These are phyloP conservation scores for Aeschynomene evenia DNA, from an alignment of 306 rosid species.

Conservation along the genomic window DNA sequence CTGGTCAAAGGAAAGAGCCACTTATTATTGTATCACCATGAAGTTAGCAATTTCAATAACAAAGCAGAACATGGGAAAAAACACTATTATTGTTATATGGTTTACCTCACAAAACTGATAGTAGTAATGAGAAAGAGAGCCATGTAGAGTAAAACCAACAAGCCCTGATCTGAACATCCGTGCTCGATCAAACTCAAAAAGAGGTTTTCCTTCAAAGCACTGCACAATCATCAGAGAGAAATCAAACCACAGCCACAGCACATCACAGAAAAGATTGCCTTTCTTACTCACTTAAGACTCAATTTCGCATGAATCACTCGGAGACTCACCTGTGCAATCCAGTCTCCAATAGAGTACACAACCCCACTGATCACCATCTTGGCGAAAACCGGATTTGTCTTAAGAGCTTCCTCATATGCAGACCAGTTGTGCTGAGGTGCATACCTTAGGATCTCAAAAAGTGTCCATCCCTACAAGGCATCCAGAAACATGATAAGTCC, in stretches of 20 bases:
- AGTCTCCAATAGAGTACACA: constrained; percentile 90
- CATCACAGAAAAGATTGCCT: neutral
- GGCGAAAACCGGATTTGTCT: constrained; percentile 89
- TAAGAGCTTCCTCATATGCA: constrained; percentile 96
- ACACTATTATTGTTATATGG: neutral
- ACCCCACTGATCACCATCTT: constrained; percentile 98
- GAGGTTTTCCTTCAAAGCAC: constrained; percentile 97
- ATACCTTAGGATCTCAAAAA: constrained; percentile 84
- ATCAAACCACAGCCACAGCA: neutral
- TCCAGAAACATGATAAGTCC: constrained; percentile 21
- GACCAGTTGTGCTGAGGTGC: constrained; percentile 95
- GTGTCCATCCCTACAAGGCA: constrained; percentile 77
- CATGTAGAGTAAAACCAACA: constrained; percentile 95
- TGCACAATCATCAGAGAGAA: constrained; percentile 37
- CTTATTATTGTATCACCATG: constrained; percentile 10
- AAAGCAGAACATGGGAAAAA: constrained; percentile 2
- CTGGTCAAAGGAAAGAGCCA: constrained; percentile 42
- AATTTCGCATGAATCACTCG: neutral
- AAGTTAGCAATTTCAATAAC: constrained; percentile 21
- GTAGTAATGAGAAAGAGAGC: constrained; percentile 94
- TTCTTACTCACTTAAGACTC: constrained; percentile 11
- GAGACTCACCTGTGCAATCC: constrained; percentile 89
- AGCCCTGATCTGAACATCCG: constrained; percentile 93
- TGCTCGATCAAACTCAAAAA: constrained; percentile 85
- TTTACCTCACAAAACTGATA: constrained; percentile 90